These are phyloP conservation scores for Sporobolus alterniflorus DNA, from an alignment of 202 grass and related monocot genomes.

Conservation along the genomic window DNA sequence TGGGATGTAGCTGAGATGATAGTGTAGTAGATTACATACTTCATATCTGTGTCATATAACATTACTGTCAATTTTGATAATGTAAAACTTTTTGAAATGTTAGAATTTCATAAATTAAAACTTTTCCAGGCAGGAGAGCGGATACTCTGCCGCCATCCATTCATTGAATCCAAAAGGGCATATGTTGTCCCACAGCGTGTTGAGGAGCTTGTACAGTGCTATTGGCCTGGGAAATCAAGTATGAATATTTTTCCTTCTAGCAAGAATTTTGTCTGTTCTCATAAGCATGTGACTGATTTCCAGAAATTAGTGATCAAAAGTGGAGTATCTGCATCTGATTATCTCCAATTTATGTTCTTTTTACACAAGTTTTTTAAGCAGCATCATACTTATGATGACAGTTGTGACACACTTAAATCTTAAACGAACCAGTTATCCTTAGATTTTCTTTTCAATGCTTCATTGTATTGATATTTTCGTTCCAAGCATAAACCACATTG, in stretches of 20 bases:
- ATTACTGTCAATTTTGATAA: neutral
- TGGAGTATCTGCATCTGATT: neutral
- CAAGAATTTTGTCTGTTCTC: neutral
- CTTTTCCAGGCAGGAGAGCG: conserved; percentile 82
- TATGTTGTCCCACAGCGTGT: conserved; percentile 90
- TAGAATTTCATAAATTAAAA: conserved; percentile 26
- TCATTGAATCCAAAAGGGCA: conserved; percentile 96
- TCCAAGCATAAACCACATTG: neutral
- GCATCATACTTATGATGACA: neutral
- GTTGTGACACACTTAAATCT: neutral
- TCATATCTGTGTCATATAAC: conserved; percentile 10
- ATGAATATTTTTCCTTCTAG: conserved; percentile 37
- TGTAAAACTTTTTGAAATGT: neutral
- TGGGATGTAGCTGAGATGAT: conserved; percentile 9
- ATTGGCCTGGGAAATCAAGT: conserved; percentile 88
- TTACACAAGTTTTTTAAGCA: neutral
- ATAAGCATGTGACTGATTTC: neutral
- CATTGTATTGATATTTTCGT: neutral
- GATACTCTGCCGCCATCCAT: conserved; percentile 92
- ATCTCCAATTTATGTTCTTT: neutral
- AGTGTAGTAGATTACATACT: neutral
- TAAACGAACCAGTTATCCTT: conserved; percentile 1
- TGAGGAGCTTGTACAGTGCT: conserved; percentile 93
- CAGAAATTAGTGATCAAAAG: neutral
- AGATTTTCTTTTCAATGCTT: neutral